A percentile compares a stretch with the other conserved stretches of the same genome.
These are phyloP conservation scores for Mycena belliarum DNA, from an alignment of 768 basidiomycete genomes.

Conservation along the genomic window DNA sequence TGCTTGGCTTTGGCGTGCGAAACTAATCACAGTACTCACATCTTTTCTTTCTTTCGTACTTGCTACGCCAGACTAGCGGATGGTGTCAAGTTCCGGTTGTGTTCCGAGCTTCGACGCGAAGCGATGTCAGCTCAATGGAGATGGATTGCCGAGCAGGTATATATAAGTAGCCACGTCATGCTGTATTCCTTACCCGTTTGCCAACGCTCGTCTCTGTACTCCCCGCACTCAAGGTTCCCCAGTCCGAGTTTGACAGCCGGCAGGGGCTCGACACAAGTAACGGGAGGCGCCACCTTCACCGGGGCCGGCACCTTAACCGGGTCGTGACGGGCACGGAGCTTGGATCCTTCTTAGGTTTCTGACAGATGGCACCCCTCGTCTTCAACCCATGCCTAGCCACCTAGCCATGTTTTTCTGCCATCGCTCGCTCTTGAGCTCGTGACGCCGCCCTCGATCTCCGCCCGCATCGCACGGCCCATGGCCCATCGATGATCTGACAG, in stretches of 20 bases:
- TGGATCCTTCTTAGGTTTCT: neutral
- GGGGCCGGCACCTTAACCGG: conserved; percentile 2
- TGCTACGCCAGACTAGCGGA: too few relatives aligned
- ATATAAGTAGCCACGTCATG: neutral
- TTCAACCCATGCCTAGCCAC: too few relatives aligned
- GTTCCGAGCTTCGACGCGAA: neutral
- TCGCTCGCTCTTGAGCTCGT: too few relatives aligned
- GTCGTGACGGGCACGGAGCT: neutral
- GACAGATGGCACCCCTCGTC: too few relatives aligned
- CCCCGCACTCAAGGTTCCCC: neutral
- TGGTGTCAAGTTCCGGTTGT: neutral
- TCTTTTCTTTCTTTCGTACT: too few relatives aligned
- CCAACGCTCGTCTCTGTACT: conserved; percentile 1
- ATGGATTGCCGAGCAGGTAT: neutral
- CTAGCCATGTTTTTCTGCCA: too few relatives aligned
- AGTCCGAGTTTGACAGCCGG: neutral
- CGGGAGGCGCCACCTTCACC: neutral
- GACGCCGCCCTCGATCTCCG: too few relatives aligned
- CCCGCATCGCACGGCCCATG: too few relatives aligned
- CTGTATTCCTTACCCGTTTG: conserved; percentile 1
- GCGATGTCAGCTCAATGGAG: neutral
- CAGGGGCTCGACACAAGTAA: neutral
- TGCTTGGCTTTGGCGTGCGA: too few relatives aligned
- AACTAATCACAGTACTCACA: too few relatives aligned
- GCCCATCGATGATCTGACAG: too few relatives aligned